Evolutionary conservation across 495 filamentous ascomycete species (phyloP).

Genomic region (Glutinoglossum americanum): DNA sequence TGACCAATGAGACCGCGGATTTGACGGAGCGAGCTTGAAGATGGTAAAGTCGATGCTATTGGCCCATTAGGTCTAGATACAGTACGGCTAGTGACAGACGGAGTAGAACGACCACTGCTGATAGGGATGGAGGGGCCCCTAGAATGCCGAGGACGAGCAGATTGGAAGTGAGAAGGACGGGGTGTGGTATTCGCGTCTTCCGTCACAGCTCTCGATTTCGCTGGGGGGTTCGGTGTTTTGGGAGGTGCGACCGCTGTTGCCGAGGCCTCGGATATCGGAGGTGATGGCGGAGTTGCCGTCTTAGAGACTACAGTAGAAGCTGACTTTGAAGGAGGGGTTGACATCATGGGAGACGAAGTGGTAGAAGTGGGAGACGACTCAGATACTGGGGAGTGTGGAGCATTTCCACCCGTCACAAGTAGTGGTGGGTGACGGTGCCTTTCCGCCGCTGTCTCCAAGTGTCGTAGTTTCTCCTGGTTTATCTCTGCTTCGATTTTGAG

Average conservation of each 20-base stretch:
- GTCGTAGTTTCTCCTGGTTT: constrained; percentile 70
- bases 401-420: constrained; percentile 19
- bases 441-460: constrained; percentile 32
- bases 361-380: constrained; percentile 22
- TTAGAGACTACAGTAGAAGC: constrained; percentile 46
- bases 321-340: constrained; percentile 1
- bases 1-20: constrained; percentile 84
- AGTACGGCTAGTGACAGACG: constrained; percentile 20
- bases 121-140: constrained; percentile 31
- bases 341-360: constrained; percentile 14
- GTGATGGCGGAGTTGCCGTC: constrained; percentile 48
- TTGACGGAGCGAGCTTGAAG: constrained; percentile 75
- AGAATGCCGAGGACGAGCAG: constrained; percentile 21
- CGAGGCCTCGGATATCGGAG: constrained; percentile 32
- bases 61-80: constrained; percentile 19
- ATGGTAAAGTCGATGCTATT: constrained; percentile 28
- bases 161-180: constrained; percentile 19
- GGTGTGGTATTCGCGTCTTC: constrained; percentile 24
- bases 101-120: constrained; percentile 20
- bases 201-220: background rate
- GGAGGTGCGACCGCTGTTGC: constrained; percentile 10
- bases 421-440: constrained; percentile 26
- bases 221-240: constrained; percentile 11
- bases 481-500: constrained; percentile 91
- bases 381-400: constrained; percentile 23